Base-by-base conservation (phyloP, 352 stramenopile species). In the Pythium phragmitis region DNA sequence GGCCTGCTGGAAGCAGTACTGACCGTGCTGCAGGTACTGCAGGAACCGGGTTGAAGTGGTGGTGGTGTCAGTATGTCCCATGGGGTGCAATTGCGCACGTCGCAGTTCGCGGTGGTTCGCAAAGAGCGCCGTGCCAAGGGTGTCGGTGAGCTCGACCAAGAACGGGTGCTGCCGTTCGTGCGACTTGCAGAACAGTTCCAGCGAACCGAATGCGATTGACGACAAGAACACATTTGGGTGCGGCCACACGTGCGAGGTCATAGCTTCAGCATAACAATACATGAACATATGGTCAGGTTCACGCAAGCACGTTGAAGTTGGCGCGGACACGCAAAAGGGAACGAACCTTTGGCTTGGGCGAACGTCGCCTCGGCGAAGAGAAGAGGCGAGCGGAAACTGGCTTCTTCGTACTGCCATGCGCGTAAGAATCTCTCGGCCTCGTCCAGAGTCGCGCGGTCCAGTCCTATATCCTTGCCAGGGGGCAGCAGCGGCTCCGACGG, bases 351-450 rank as follows among this genome's bases (percentile, higher is more conserved):
- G 1, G 78, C 78, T 21, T 88, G 79, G 2, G 74, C 73, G 43
- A 88, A 88, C 4, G 71, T 77, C 5, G 80, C 74, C 59, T 91
- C 82, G 17, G 76, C 87, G 54, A 87, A 89, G 2, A 91, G 61
- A 16, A 79, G 68, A 28, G 76, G 68, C 0, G 82, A 91, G n/a
- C 79, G 79, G 39, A 89, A 91, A 14, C 56, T 67, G 7, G 51
- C 43, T 51, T 84, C 72, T 50, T 86, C 76, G 23, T 70, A 67
- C 14, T 78, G 63, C 79, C 79, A 89, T 21, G 75, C 70, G 17
- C 78, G 66, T 19, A 91, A 63, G 55, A 91, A 84, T 36, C 85
- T 66, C 45, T 84, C 83, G 46, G 79, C 69, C 19, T 63, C 21
- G 12, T 57, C 49, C 23, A 70, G 4, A 1, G 53, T 21, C 4